A percentile compares a stretch with the other conserved stretches of the same genome.
Evolutionary conservation across 2,329 filamentous ascomycete genomes (phyloP).

Genomic region (Ustulina deusta): DNA sequence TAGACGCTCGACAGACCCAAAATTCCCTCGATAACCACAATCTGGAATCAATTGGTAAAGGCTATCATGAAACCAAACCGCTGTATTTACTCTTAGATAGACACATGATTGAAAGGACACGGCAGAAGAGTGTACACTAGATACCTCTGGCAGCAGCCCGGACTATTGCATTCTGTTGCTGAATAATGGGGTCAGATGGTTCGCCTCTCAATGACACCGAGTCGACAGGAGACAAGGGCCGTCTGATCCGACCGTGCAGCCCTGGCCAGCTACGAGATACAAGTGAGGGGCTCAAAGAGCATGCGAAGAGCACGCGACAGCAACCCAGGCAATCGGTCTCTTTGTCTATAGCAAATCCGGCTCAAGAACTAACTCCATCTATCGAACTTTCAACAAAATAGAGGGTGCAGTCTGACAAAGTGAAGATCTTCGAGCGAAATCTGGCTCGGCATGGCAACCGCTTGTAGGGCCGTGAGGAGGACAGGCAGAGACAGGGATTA

Average conservation of each 20-base stretch:
- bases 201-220: slow-evolving; percentile 8
- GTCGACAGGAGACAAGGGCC: slow-evolving; percentile 11
- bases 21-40: background rate
- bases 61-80: background rate
- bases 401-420: too few species aligned
- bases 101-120: background rate
- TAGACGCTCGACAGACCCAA: background rate
- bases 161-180: background rate
- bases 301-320: slow-evolving; percentile 19
- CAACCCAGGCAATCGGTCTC: background rate
- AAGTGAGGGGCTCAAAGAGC: background rate
- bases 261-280: slow-evolving; percentile 8
- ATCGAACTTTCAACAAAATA: background rate
- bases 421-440: too few species aligned
- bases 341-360: too few species aligned
- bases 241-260: slow-evolving; percentile 13
- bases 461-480: too few species aligned
- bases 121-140: background rate
- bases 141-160: background rate
- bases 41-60: background rate
- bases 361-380: background rate
- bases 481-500: too few species aligned
- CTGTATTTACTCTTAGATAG: background rate
- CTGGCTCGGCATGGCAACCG: too few species aligned
- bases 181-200: slow-evolving; percentile 18